Base-by-base conservation (phyloP, 2,329 filamentous ascomycete species). In the Colletotrichum cereale region DNA sequence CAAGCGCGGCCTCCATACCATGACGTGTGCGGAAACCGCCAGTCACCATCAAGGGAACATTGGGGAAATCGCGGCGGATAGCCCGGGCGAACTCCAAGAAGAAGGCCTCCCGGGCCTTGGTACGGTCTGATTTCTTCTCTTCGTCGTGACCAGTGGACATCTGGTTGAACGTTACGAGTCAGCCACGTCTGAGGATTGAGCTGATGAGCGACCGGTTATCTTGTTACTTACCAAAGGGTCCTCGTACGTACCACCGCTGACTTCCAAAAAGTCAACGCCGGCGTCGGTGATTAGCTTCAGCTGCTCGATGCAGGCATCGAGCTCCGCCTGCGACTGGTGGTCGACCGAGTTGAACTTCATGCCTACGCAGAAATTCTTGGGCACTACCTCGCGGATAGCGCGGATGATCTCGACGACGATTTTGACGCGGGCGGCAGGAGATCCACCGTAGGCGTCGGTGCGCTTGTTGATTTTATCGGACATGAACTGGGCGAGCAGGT, bases 241-340 rank as follows among this genome's bases (percentile, higher is more conserved):
- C 74, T 90, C 87, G 73, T 87, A 90, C 0, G 79, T 87, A 0
- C 92, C 91, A 0, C 91, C 92, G 24, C 86, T 89, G 34, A 93
- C 85, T 79, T 94, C 91, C 2, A 93, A 80, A 74, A 92, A 93
- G 79, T 93, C 91, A 1, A 93, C 80, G 6, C 81, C 87, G 48
- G 82, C 84, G 6, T 80, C 80, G 0, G 79, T 79, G 5, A 91
- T 84, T 24, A 83, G 76, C n/a, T 82, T 78, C 12, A 91, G 82
- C 76, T 93, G 90, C 67, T 88, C 85, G 48, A 92, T 80, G 44
- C 85, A 87, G 16, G 89, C 89, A 12, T 85, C 79, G 26, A 88
- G 74, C 62, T 80, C 80, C 73, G 80, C 78, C 5, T 79, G 77
- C 2, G 82, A 79, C 73, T 89, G 87, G 73, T 87, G 86, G 73